Percentiles rank a stretch among this genome's conserved stretches.
Conservation (phyloP, 2,329 filamentous ascomycete genomes). For the Trichophyton equinum region DNA sequence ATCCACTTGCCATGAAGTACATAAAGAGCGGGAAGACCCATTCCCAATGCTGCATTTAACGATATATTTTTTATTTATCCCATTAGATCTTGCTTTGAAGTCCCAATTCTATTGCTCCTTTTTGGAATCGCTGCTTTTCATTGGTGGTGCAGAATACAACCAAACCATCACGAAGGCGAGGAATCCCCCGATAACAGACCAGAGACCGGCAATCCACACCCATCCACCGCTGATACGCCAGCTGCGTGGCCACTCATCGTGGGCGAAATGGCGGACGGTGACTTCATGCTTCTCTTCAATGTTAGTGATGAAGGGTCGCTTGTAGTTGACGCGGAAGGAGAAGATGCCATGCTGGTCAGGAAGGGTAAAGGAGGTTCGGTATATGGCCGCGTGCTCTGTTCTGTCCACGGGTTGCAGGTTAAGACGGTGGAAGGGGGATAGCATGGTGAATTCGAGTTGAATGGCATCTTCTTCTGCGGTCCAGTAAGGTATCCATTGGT, state of each 20-base stretch:
- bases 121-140: slow-evolving; percentile 6
- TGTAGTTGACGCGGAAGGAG: slow-evolving; percentile 96
- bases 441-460: slow-evolving; percentile 97
- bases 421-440: slow-evolving; percentile 91
- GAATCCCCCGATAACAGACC: slow-evolving; percentile 72
- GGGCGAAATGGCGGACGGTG: slow-evolving; percentile 88
- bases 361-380: slow-evolving; percentile 61
- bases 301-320: slow-evolving; percentile 78
- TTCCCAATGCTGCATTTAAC: background rate
- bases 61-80: background rate
- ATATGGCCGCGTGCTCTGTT: slow-evolving; percentile 58
- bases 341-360: slow-evolving; percentile 99
- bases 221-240: slow-evolving; percentile 82
- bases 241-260: slow-evolving; percentile 90
- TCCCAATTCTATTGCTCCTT: slow-evolving; percentile 10
- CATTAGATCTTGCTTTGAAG: background rate
- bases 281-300: slow-evolving; percentile 92
- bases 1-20: background rate
- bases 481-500: slow-evolving; percentile 62
- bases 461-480: slow-evolving; percentile 58
- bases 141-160: slow-evolving; percentile 59
- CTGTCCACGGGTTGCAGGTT: slow-evolving; percentile 48
- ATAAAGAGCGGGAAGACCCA: background rate
- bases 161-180: slow-evolving; percentile 74
- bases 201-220: slow-evolving; percentile 88